phyloP scores from a whole-genome alignment of 768 basidiomycete genomes.

The Suillus bovinus region DNA sequence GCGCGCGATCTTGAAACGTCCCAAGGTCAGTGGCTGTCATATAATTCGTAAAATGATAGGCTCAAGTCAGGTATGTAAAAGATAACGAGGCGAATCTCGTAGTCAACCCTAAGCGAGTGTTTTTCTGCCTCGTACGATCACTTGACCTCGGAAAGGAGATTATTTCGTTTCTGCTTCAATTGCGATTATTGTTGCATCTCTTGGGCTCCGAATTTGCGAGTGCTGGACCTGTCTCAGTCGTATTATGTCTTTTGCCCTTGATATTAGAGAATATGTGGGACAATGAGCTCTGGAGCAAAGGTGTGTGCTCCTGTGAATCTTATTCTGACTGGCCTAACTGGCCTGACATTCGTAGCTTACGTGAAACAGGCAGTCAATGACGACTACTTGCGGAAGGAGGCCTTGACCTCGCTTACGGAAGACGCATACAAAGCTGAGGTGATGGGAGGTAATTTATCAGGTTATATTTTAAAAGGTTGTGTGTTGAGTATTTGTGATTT shows the following conservation, averaged over 20 bases:
- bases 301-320: slow-evolving; percentile 7
- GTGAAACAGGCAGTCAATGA: slow-evolving; percentile 17
- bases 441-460: slow-evolving; percentile 20
- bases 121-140: slow-evolving; percentile 13
- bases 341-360: slow-evolving; percentile 17
- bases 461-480: slow-evolving; percentile 18
- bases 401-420: slow-evolving; percentile 15
- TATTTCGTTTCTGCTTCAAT: slow-evolving; percentile 24
- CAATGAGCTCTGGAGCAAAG: slow-evolving; percentile 21
- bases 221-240: slow-evolving; percentile 23
- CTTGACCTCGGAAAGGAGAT: slow-evolving; percentile 12
- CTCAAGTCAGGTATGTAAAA: slow-evolving; percentile 4
- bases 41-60: not conserved
- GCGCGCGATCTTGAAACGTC: slow-evolving; percentile 24
- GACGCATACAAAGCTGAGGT: slow-evolving; percentile 22
- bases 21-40: slow-evolving; percentile 15
- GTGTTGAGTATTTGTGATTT: not conserved
- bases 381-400: slow-evolving; percentile 23
- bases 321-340: not conserved
- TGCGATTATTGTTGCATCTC: slow-evolving; percentile 21
- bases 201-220: slow-evolving; percentile 17
- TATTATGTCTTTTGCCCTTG: slow-evolving; percentile 20
- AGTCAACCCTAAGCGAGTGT: slow-evolving; percentile 7
- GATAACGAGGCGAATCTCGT: slow-evolving; percentile 7
- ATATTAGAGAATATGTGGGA: slow-evolving; percentile 7